These are phyloP conservation scores for Scopulariopsis brevicaulis DNA, from an alignment of 2,329 filamentous ascomycete species.

Conservation along the genomic window DNA sequence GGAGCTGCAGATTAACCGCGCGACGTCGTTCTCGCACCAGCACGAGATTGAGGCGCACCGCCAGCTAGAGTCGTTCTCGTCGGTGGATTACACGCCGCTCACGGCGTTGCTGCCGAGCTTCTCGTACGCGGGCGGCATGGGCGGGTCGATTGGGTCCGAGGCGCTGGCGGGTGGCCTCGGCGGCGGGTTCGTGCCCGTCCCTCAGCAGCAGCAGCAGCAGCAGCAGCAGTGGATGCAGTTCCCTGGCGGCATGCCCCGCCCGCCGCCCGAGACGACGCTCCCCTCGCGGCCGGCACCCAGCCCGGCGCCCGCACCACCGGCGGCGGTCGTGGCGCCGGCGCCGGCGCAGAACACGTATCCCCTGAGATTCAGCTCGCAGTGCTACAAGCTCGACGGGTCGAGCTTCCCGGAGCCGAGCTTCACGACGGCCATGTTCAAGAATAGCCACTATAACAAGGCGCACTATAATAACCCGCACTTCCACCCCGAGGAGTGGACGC, in stretches of 20 bases:
- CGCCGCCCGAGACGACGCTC: conserved; percentile 18
- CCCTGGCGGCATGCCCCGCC: conserved; percentile 13
- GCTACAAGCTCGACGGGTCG: conserved; percentile 34
- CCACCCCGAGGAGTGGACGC: conserved; percentile 31
- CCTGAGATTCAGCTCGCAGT: conserved; percentile 41
- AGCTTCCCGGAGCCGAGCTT: conserved; percentile 32
- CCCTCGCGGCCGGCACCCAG: conserved; percentile 2
- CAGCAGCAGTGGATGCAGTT: conserved; percentile 22
- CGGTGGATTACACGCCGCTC: conserved; percentile 29
- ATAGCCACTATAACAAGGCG: conserved; percentile 54
- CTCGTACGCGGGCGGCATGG: conserved; percentile 7
- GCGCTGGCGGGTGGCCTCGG: conserved; percentile 12
- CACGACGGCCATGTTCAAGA: conserved; percentile 50
- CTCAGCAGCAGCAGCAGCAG: conserved; percentile 24
- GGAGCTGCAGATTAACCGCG: conserved; percentile 41
- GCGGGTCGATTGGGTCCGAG: conserved; percentile 18
- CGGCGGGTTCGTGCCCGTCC: conserved; percentile 20
- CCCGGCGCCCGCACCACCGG: neutral
- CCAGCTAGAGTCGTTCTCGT: conserved; percentile 28
- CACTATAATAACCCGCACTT: conserved; percentile 54
- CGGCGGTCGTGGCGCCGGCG: neutral
- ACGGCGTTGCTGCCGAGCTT: conserved; percentile 38
- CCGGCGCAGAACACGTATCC: conserved; percentile 17
- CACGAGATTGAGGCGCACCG: conserved; percentile 28
- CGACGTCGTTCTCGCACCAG: conserved; percentile 31